Conservation (phyloP, 2,329 filamentous ascomycete genomes). For the Diplocarpon rosae region DNA sequence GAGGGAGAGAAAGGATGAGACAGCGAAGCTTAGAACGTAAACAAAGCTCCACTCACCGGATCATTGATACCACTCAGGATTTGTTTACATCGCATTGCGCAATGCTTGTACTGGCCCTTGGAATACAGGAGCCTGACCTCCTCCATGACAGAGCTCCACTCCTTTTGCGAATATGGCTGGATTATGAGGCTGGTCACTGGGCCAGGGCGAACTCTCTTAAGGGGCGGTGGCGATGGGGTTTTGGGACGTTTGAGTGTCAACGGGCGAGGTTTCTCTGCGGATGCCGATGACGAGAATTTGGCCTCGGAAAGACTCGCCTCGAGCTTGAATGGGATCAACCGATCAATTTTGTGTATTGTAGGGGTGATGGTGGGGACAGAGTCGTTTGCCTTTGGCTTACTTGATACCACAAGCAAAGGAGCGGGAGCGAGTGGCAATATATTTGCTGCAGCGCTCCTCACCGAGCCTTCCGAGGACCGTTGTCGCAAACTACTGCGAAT, state of each 20-base stretch:
- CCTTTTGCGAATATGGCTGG: slow-evolving; percentile 19
- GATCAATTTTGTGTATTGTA: slow-evolving; percentile 9
- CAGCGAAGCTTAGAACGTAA: no score
- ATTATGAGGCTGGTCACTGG: slow-evolving; percentile 15
- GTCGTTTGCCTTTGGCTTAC: neutral
- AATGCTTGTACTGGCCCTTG: slow-evolving; percentile 24
- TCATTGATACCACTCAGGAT: slow-evolving; percentile 22
- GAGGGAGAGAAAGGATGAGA: no score
- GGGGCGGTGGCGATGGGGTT: slow-evolving; percentile 2
- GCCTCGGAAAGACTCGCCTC: slow-evolving; percentile 4
- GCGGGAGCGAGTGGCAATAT: neutral
- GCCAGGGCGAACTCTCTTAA: slow-evolving; percentile 9
- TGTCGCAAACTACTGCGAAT: neutral
- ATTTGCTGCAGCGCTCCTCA: neutral
- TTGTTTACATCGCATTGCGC: slow-evolving; percentile 22
- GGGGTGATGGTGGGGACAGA: neutral
- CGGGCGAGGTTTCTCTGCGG: neutral
- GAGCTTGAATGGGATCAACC: slow-evolving; percentile 16
- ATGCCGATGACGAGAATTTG: neutral
- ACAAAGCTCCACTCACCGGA: slow-evolving; percentile 17
- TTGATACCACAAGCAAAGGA: neutral
- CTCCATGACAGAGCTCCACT: slow-evolving; percentile 24
- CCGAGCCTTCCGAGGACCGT: neutral
- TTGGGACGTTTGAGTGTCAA: neutral
- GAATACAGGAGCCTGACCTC: slow-evolving; percentile 24